Conservation (phyloP, 2,329 filamentous ascomycete genomes). For the Ophiognomonia clavigignenti-juglandacearum region DNA sequence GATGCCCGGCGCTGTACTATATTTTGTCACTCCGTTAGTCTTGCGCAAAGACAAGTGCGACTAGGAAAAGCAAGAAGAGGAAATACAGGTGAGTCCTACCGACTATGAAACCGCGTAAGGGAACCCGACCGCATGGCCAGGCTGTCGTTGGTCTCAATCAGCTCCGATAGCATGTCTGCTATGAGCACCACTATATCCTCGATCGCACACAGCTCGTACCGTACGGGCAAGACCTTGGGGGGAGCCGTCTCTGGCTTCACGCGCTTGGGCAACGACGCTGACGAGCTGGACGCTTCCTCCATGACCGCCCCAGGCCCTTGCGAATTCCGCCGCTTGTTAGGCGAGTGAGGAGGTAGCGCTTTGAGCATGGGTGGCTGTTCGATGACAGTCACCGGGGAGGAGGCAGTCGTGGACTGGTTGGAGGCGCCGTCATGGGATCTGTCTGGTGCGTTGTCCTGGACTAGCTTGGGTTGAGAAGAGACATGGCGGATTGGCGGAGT, state of each 20-base stretch:
- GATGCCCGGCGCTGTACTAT: slow-evolving; percentile 72
- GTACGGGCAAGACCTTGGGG: slow-evolving; percentile 59
- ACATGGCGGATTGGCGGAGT: no score
- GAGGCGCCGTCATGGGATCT: no score
- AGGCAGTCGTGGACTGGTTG: no score
- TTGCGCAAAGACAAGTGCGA: no score
- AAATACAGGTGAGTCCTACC: slow-evolving; percentile 43
- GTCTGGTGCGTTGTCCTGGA: no score
- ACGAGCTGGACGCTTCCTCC: slow-evolving; percentile 10
- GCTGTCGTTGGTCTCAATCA: slow-evolving; percentile 88
- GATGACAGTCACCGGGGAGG: slow-evolving; percentile 15
- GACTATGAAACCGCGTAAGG: slow-evolving; percentile 90
- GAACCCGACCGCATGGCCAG: slow-evolving; percentile 80
- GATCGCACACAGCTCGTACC: slow-evolving; percentile 76
- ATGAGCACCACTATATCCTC: slow-evolving; percentile 89
- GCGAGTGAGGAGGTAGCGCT: slow-evolving; percentile 25
- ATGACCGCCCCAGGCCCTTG: slow-evolving; percentile 27
- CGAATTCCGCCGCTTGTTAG: slow-evolving; percentile 41
- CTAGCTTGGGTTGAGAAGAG: no score
- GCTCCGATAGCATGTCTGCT: slow-evolving; percentile 89
- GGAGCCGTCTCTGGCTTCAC: slow-evolving; percentile 44
- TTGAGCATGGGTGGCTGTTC: slow-evolving; percentile 22
- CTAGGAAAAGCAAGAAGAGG: no score
- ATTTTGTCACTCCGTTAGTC: no score
- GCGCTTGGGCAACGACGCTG: slow-evolving; percentile 42